These are phyloP conservation scores for Geranomyces michiganensis DNA, from an alignment of 192 early-diverging fungal genomes.

Conservation along the genomic window DNA sequence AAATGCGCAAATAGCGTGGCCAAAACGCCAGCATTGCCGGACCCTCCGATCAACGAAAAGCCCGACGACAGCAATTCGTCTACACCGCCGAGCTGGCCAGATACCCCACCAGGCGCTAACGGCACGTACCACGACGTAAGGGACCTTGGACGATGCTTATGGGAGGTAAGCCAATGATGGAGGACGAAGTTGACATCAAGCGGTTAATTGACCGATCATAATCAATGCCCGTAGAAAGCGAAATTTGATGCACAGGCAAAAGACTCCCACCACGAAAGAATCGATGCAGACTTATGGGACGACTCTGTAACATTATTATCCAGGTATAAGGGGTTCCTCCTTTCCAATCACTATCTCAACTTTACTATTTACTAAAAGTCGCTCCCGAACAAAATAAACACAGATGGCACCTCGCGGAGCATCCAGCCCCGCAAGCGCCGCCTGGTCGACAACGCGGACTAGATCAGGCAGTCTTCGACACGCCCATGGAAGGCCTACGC, in stretches of 20 bases:
- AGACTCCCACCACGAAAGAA: not conserved
- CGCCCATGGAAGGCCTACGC: slow-evolving; percentile 1
- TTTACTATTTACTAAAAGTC: not conserved
- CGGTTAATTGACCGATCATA: not conserved
- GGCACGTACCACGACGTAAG: not conserved
- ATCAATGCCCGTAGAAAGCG: not conserved
- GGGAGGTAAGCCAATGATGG: not conserved
- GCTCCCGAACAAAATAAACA: not conserved
- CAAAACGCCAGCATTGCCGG: no score
- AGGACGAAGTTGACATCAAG: not conserved
- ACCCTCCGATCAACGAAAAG: no score
- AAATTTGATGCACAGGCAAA: not conserved
- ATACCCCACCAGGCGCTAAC: no score
- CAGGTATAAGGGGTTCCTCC: not conserved
- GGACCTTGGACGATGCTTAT: not conserved
- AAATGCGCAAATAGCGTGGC: no score
- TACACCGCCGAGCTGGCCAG: no score
- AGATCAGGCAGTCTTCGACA: not conserved
- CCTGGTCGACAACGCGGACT: not conserved
- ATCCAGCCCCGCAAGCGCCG: not conserved
- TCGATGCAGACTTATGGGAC: not conserved
- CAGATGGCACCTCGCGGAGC: slow-evolving; percentile 1
- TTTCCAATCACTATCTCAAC: not conserved
- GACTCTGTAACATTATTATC: not conserved
- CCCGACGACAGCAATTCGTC: no score